These are phyloP conservation scores for Lyophyllum semitale DNA, from an alignment of 768 basidiomycete species.

Conservation along the genomic window DNA sequence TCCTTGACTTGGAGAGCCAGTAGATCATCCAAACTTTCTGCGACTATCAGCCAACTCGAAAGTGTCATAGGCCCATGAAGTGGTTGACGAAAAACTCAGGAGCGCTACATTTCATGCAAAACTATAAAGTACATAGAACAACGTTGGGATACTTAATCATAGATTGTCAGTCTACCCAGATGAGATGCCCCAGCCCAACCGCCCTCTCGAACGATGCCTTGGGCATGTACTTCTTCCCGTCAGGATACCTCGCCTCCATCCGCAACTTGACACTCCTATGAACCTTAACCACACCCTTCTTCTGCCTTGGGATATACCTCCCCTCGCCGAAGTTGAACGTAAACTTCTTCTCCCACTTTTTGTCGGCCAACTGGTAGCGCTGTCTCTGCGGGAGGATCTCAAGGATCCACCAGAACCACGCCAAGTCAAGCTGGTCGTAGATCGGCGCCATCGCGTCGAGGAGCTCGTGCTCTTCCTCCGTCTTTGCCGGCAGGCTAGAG, in stretches of 20 bases:
- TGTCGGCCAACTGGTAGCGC: slow-evolving; percentile 34
- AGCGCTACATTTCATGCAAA: too few relatives aligned
- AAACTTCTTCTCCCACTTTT: slow-evolving; percentile 27
- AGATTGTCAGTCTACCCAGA: slow-evolving; percentile 21
- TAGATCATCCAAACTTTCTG: too few relatives aligned
- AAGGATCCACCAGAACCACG: slow-evolving; percentile 60
- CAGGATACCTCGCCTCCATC: slow-evolving; percentile 46
- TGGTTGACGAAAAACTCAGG: too few relatives aligned
- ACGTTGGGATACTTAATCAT: too few relatives aligned
- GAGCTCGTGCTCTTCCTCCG: slow-evolving; percentile 57
- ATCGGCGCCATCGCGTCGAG: slow-evolving; percentile 46
- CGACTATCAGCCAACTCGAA: too few relatives aligned
- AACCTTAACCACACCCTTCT: slow-evolving; percentile 38
- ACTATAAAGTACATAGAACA: too few relatives aligned
- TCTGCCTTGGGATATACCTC: slow-evolving; percentile 43
- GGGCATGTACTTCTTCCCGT: slow-evolving; percentile 37
- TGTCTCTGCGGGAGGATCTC: slow-evolving; percentile 46
- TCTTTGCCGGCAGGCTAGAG: not conserved
- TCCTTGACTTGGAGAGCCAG: too few relatives aligned
- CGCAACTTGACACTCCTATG: slow-evolving; percentile 55
- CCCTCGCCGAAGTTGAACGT: slow-evolving; percentile 37
- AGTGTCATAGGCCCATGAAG: too few relatives aligned
- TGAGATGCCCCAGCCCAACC: slow-evolving; percentile 11
- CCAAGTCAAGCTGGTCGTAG: slow-evolving; percentile 52
- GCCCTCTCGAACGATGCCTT: slow-evolving; percentile 34